A percentile compares a stretch with the other conserved stretches of the same genome.
These are phyloP conservation scores for Hypsizygus marmoreus DNA, from an alignment of 768 basidiomycete genomes.

Conservation along the genomic window DNA sequence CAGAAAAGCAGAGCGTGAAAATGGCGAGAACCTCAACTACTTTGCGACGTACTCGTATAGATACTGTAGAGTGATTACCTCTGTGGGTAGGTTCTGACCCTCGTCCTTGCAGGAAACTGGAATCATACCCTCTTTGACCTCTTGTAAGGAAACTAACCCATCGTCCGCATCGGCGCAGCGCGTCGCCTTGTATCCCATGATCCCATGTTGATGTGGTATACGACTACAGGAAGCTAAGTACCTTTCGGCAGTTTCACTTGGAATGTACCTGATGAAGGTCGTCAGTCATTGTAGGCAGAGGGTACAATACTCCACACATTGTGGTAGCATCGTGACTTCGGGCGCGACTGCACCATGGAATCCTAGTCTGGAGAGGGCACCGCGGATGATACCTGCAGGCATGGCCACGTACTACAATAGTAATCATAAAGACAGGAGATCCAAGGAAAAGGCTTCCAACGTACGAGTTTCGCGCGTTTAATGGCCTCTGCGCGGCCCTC, in stretches of 20 bases:
- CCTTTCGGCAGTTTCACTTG: constrained; percentile 80
- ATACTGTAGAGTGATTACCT: too few species aligned
- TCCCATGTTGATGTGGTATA: too few species aligned
- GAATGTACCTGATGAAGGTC: constrained; percentile 62
- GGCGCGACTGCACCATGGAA: constrained; percentile 73
- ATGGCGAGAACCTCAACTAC: too few species aligned
- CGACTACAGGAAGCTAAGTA: constrained; percentile 28
- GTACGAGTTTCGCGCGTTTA: constrained; percentile 68
- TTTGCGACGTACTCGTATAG: too few species aligned
- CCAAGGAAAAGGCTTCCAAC: constrained; percentile 18
- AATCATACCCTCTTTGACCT: too few species aligned
- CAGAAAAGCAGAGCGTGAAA: too few species aligned
- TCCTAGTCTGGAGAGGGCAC: constrained; percentile 78
- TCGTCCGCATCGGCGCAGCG: too few species aligned
- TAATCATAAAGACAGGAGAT: background rate
- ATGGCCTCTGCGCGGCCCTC: constrained; percentile 75
- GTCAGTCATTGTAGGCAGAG: constrained; percentile 2
- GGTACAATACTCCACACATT: constrained; percentile 54
- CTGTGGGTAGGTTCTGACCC: too few species aligned
- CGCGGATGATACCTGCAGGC: constrained; percentile 82
- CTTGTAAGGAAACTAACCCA: too few species aligned
- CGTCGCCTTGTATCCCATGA: too few species aligned
- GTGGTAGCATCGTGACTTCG: constrained; percentile 80
- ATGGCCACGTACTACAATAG: constrained; percentile 71
- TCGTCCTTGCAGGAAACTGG: too few species aligned